phyloP scores from a whole-genome alignment of 1,284 basidiomycete genomes.

The Mycosarcoma maydis region DNA sequence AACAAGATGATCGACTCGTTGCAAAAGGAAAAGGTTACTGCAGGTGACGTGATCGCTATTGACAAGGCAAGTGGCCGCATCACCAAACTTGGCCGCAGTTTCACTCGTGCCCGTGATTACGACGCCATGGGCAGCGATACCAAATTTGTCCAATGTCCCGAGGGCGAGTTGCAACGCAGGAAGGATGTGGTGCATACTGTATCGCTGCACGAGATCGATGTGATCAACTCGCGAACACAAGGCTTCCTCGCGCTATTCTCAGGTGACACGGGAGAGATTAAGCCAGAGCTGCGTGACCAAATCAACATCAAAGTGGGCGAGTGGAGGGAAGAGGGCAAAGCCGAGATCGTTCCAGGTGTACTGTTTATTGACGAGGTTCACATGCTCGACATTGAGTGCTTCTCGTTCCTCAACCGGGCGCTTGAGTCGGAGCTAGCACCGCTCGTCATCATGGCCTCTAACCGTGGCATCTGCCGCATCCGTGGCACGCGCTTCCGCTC shows the following conservation, averaged over 20 bases:
- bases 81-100: slow-evolving; percentile 92
- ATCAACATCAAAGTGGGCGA: slow-evolving; percentile 97
- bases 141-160: slow-evolving; percentile 96
- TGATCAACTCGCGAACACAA: slow-evolving; percentile 98
- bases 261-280: slow-evolving; percentile 96
- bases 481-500: slow-evolving; percentile 92
- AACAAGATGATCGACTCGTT: slow-evolving; percentile 99
- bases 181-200: slow-evolving; percentile 97
- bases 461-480: slow-evolving; percentile 92
- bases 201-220: slow-evolving; percentile 97
- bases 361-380: slow-evolving; percentile 76
- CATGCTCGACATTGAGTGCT: slow-evolving; percentile 99
- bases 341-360: slow-evolving; percentile 92
- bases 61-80: slow-evolving; percentile 97
- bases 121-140: slow-evolving; percentile 94
- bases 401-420: slow-evolving; percentile 96
- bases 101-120: slow-evolving; percentile 94
- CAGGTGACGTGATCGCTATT: slow-evolving; percentile 94
- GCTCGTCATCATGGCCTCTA: slow-evolving; percentile 97
- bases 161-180: slow-evolving; percentile 95
- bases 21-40: slow-evolving; percentile 94
- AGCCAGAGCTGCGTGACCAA: slow-evolving; percentile 93
- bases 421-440: slow-evolving; percentile 92
- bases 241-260: slow-evolving; percentile 75
- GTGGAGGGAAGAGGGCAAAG: slow-evolving; percentile 98